A percentile compares a stretch with the other conserved stretches of the same genome.
These are phyloP conservation scores for Corymbia calophylla DNA, from an alignment of 441 rosid species.

Conservation along the genomic window DNA sequence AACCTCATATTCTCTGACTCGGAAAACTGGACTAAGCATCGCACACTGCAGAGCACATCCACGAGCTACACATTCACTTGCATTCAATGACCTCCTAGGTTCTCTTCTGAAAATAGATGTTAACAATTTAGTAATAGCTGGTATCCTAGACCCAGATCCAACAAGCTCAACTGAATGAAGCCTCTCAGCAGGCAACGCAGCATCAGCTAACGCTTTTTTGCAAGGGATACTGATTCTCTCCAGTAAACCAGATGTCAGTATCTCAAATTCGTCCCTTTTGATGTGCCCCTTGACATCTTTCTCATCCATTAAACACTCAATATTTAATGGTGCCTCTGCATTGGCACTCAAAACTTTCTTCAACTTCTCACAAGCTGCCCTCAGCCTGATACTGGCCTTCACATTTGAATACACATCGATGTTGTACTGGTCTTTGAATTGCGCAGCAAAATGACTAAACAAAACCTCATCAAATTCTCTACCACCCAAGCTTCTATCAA, in stretches of 20 bases:
- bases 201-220: conserved; percentile 49
- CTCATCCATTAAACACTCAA: conserved; percentile 95
- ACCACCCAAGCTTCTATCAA: conserved; percentile 76
- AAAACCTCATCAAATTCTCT: conserved; percentile 87
- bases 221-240: conserved; percentile 56
- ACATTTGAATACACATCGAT: conserved; percentile 74
- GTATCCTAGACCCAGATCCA: conserved; percentile 71
- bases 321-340: conserved; percentile 75
- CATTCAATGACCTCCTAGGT: conserved; percentile 56
- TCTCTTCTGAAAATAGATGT: conserved; percentile 42
- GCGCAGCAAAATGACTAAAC: conserved; percentile 60
- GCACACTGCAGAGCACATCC: conserved; percentile 84
- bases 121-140: conserved; percentile 46
- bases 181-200: conserved; percentile 35
- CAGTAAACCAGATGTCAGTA: conserved; percentile 38
- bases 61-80: conserved; percentile 67
- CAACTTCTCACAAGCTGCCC: conserved; percentile 86
- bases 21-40: conserved; percentile 65
- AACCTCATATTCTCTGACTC: conserved; percentile 77
- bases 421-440: conserved; percentile 68
- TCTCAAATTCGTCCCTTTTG: conserved; percentile 89
- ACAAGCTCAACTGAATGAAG: conserved; percentile 64
- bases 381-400: conserved; percentile 70
- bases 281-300: conserved; percentile 89
- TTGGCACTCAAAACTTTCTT: conserved; percentile 97